Evolutionary conservation across 306 rosid genomes (phyloP).

Genomic region (Delonix regia): DNA sequence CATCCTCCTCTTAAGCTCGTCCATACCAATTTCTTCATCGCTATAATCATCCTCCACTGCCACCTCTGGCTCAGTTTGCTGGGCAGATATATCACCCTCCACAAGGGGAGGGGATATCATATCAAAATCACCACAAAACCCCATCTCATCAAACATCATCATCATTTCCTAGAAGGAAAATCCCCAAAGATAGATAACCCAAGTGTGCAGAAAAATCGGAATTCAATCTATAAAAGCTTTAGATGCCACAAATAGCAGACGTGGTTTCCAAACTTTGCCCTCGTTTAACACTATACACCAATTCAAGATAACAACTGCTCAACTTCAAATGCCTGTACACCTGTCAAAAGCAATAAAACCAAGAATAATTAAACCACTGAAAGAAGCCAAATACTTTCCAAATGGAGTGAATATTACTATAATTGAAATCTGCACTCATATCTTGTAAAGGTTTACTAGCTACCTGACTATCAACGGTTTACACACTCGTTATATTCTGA

Average conservation of each 20-base stretch:
- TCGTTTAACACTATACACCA: constrained; percentile 12
- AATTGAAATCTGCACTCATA: constrained; percentile 23
- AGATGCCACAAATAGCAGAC: not conserved
- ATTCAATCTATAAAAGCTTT: constrained; percentile 2
- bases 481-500: constrained; percentile 21
- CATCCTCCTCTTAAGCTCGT: constrained; percentile 80
- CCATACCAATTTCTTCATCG: constrained; percentile 66
- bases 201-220: not conserved
- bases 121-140: constrained; percentile 67
- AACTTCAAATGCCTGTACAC: constrained; percentile 9
- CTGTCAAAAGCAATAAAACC: constrained; percentile 33
- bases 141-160: constrained; percentile 70
- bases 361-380: constrained; percentile 14
- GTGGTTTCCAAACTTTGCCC: constrained; percentile 12
- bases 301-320: constrained; percentile 8
- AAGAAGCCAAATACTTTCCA: constrained; percentile 18
- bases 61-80: constrained; percentile 53
- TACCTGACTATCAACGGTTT: not conserved
- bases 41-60: constrained; percentile 62
- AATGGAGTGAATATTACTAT: constrained; percentile 10
- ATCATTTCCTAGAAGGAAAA: constrained; percentile 39
- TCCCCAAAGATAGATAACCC: not conserved
- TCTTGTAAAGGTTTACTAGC: constrained; percentile 29
- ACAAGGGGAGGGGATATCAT: constrained; percentile 53
- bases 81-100: constrained; percentile 50